A percentile compares a stretch with the other conserved stretches of the same genome.
These are phyloP conservation scores for Ceratonia siliqua DNA, from an alignment of 306 rosid species.

Conservation along the genomic window DNA sequence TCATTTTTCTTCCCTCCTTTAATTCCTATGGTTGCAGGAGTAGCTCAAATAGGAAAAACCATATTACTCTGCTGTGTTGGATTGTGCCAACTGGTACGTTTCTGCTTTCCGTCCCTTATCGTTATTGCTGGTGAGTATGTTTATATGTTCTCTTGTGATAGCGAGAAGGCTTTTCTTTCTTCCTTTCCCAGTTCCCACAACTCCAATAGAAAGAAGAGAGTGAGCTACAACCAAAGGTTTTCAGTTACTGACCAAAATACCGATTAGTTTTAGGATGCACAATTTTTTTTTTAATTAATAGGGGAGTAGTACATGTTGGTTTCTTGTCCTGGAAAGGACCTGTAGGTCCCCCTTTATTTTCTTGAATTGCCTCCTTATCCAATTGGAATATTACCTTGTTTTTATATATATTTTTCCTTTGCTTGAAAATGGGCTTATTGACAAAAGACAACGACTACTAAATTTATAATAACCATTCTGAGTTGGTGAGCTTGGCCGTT, in stretches of 20 bases:
- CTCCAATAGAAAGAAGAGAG: neutral
- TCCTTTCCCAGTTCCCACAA: neutral
- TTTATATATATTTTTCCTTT: neutral
- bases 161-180: neutral
- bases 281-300: neutral
- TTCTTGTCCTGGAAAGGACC: neutral
- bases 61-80: slow-evolving; percentile 51
- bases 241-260: slow-evolving; percentile 19
- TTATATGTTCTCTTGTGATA: slow-evolving; percentile 19
- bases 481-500: no score
- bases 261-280: slow-evolving; percentile 17
- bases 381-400: neutral
- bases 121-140: neutral
- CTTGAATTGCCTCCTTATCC: neutral
- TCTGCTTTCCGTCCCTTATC: slow-evolving; percentile 36
- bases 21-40: slow-evolving; percentile 69
- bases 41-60: slow-evolving; percentile 56
- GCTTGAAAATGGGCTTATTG: no score
- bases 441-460: no score
- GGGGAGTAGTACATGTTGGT: neutral
- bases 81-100: slow-evolving; percentile 64
- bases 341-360: neutral
- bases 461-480: no score
- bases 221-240: slow-evolving; percentile 22
- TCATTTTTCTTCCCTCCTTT: slow-evolving; percentile 44